A percentile compares a stretch with the other conserved stretches of the same genome.
phyloP scores from a whole-genome alignment of 2,329 filamentous ascomycete genomes.

The Polychaeton citri region DNA sequence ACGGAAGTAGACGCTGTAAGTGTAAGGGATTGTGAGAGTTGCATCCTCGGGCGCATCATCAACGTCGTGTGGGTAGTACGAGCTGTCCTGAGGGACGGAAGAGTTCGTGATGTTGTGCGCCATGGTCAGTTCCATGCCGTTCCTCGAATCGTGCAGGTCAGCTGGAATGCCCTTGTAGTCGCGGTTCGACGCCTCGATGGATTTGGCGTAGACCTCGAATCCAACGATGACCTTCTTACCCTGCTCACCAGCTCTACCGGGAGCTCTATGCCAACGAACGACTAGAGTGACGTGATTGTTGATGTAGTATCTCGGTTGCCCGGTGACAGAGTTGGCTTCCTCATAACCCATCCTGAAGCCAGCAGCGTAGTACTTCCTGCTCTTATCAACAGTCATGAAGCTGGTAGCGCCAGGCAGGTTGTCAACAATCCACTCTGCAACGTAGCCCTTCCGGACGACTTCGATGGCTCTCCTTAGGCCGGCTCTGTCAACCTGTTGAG shows the following conservation, averaged over 20 bases:
- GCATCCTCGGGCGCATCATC: conserved; percentile 48
- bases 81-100: conserved; percentile 36
- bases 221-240: conserved; percentile 73
- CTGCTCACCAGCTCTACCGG: conserved; percentile 52
- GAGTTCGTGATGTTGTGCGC: conserved; percentile 47
- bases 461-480: conserved; percentile 56
- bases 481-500: conserved; percentile 47
- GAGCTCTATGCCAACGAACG: conserved; percentile 60
- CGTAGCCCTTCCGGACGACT: conserved; percentile 64
- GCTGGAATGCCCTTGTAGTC: conserved; percentile 53
- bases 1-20: conserved; percentile 82
- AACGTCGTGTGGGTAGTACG: conserved; percentile 43
- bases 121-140: conserved; percentile 57
- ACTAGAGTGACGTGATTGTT: conserved; percentile 85
- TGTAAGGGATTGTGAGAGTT: conserved; percentile 64
- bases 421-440: conserved; percentile 89
- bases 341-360: conserved; percentile 80
- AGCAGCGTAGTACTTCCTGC: conserved; percentile 73
- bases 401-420: conserved; percentile 81
- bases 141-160: conserved; percentile 48
- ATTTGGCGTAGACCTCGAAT: conserved; percentile 85
- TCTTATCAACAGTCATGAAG: conserved; percentile 76
- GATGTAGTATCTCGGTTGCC: conserved; percentile 55
- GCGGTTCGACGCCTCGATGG: conserved; percentile 51
- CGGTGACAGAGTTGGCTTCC: conserved; percentile 47